Evolutionary conservation across 108 stramenopile genomes (phyloP), one percentile per base, ranked within the genome.

Genomic region (Conticribra guillardii): DNA sequence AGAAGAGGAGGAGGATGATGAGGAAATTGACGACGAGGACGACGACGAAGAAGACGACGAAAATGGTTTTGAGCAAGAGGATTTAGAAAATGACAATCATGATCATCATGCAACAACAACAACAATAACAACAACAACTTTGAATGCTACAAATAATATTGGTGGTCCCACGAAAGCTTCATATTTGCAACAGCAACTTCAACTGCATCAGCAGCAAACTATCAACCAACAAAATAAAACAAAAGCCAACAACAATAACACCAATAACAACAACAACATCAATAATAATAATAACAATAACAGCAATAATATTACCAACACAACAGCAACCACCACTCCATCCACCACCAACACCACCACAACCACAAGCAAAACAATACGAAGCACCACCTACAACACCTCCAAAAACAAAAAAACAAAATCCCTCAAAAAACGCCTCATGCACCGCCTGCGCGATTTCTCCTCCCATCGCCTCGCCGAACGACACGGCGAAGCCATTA

Each of bases 401-500:
- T n/a, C n/a, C n/a, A n/a, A n/a, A n/a, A n/a, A n/a, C n/a, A n/a
- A n/a, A n/a, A n/a, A n/a, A n/a, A n/a, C n/a, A n/a, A 41, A 41
- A 41, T 41, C 5, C 5, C 5, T 41, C 37, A 83, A 82, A 53
- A 80, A 74, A 56, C 73, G 77, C 16, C 29, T 64, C 22, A 80
- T 88, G 63, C 84, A 85, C 48, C 82, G 87, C 32, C 57, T 94
- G 50, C 60, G 64, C 41, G 89, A 94, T 27, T 90, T 94, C 56
- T 78, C 86, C 52, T 89, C 88, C 30, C 64, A 81, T 19, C 73
- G 79, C 46, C 80, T 94, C 77, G 87, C 89, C 18, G 74, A 90
- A 44, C 69, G 81, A 37, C 90, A 91, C 51, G 93, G 93, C 41
- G 85, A 90, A 21, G 93, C 93, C 26, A 66, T 94, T 17, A 84